Evolutionary conservation across 805 yeast genomes (phyloP).

Genomic region (Candida schatavii): DNA sequence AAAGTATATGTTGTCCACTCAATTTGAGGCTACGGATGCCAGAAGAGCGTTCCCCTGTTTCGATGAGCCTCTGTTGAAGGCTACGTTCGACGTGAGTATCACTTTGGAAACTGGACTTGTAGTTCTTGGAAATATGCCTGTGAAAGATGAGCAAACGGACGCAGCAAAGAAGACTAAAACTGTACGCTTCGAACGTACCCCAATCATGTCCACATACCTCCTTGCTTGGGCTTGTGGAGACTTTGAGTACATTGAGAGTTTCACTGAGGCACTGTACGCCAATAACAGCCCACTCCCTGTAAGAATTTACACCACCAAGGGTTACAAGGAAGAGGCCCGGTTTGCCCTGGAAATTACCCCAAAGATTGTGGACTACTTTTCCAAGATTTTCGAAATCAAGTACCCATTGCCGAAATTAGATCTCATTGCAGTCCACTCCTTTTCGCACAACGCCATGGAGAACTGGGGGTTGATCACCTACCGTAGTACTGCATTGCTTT

Average conservation of each 20-base stretch:
- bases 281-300: slow-evolving; percentile 44
- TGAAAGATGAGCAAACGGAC: slow-evolving; percentile 4
- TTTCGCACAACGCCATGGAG: slow-evolving; percentile 87
- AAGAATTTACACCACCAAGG: slow-evolving; percentile 52
- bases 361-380: slow-evolving; percentile 48
- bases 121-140: slow-evolving; percentile 51
- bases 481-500: slow-evolving; percentile 53
- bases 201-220: slow-evolving; percentile 54
- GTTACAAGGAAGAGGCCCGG: slow-evolving; percentile 44
- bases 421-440: slow-evolving; percentile 73
- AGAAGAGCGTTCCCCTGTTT: slow-evolving; percentile 57
- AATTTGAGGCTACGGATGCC: slow-evolving; percentile 59
- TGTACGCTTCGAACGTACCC: slow-evolving; percentile 45
- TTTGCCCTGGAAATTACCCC: slow-evolving; percentile 49
- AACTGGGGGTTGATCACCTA: slow-evolving; percentile 81
- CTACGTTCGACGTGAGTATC: slow-evolving; percentile 49
- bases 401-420: slow-evolving; percentile 84
- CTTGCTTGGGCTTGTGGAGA: slow-evolving; percentile 61
- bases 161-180: slow-evolving; percentile 16
- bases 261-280: slow-evolving; percentile 36
- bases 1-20: slow-evolving; percentile 47
- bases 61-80: slow-evolving; percentile 56
- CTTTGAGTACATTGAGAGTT: slow-evolving; percentile 50
- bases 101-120: slow-evolving; percentile 30
- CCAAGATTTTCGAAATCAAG: slow-evolving; percentile 45